These are phyloP conservation scores for Brettanomyces naardenensis DNA, from an alignment of 805 yeast genomes.

Conservation along the genomic window DNA sequence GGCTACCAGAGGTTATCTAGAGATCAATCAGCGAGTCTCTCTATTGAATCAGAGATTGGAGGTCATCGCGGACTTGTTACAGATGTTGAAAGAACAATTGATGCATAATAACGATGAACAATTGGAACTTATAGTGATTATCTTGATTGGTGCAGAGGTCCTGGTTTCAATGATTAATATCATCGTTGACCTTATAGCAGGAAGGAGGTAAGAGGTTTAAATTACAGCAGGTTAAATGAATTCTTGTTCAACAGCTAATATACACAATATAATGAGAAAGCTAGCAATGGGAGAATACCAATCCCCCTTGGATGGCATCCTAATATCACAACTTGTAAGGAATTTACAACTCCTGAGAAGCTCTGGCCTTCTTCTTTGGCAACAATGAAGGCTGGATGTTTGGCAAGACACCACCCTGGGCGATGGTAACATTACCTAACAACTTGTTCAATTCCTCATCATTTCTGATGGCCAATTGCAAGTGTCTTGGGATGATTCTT, in stretches of 20 bases:
- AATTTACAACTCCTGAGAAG: slow-evolving; percentile 50
- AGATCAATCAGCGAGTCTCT: slow-evolving; percentile 89
- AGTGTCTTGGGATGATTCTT: slow-evolving; percentile 97
- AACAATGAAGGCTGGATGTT: slow-evolving; percentile 90
- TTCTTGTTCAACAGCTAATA: slow-evolving; percentile 3
- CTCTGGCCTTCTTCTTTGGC: slow-evolving; percentile 51
- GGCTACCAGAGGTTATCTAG: slow-evolving; percentile 92
- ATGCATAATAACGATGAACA: slow-evolving; percentile 94
- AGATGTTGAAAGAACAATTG: slow-evolving; percentile 93
- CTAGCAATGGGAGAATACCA: neutral
- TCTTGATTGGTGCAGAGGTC: slow-evolving; percentile 87
- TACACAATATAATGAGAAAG: slow-evolving; percentile 2
- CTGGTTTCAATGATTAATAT: slow-evolving; percentile 81
- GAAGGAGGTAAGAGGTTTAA: slow-evolving; percentile 4
- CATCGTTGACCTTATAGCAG: slow-evolving; percentile 30
- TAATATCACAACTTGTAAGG: no score
- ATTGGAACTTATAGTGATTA: slow-evolving; percentile 82
- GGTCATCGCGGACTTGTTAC: slow-evolving; percentile 85
- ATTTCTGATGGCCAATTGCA: slow-evolving; percentile 97
- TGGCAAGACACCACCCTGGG: slow-evolving; percentile 99
- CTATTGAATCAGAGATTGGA: slow-evolving; percentile 86
- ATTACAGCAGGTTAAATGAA: neutral
- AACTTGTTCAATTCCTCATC: slow-evolving; percentile 97
- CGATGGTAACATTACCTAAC: slow-evolving; percentile 87
- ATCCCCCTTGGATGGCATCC: no score